These are phyloP conservation scores for Babesia bigemina DNA, from an alignment of 169 alveolate species.

Conservation along the genomic window DNA sequence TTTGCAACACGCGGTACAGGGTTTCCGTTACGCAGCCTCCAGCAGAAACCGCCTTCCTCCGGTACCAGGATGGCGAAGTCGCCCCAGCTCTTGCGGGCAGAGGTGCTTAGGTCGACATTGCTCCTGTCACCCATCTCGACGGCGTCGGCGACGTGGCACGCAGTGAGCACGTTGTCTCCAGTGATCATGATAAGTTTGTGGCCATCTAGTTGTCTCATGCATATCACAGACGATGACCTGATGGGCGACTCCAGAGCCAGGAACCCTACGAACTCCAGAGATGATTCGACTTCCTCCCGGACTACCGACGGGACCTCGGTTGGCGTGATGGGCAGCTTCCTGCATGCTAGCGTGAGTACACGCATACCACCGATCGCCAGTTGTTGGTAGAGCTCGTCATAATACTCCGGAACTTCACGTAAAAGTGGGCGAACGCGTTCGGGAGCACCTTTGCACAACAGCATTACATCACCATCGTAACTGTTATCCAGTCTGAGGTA, in stretches of 20 bases:
- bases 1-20: conserved; percentile 5
- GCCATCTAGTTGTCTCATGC: conserved; percentile 84
- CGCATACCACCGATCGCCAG: conserved; percentile 90
- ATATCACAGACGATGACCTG: conserved; percentile 84
- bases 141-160: conserved; percentile 91
- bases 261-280: conserved; percentile 92
- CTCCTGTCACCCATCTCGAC: conserved; percentile 44
- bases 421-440: conserved; percentile 87
- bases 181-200: conserved; percentile 93
- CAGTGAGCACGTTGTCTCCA: conserved; percentile 97
- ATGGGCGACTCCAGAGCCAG: conserved; percentile 93
- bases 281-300: conserved; percentile 88
- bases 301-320: conserved; percentile 60
- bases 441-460: conserved; percentile 96
- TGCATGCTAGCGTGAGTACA: conserved; percentile 77
- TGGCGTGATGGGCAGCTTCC: conserved; percentile 37
- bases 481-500: not conserved
- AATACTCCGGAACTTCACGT: conserved; percentile 87
- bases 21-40: conserved; percentile 59
- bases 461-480: conserved; percentile 51
- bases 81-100: conserved; percentile 6
- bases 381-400: conserved; percentile 80
- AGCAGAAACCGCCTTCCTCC: conserved; percentile 18
- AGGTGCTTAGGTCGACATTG: not conserved
- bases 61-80: conserved; percentile 51